Evolutionary conservation across 1,284 basidiomycete genomes (phyloP).

Genomic region (Limonomyces culmigenus): DNA sequence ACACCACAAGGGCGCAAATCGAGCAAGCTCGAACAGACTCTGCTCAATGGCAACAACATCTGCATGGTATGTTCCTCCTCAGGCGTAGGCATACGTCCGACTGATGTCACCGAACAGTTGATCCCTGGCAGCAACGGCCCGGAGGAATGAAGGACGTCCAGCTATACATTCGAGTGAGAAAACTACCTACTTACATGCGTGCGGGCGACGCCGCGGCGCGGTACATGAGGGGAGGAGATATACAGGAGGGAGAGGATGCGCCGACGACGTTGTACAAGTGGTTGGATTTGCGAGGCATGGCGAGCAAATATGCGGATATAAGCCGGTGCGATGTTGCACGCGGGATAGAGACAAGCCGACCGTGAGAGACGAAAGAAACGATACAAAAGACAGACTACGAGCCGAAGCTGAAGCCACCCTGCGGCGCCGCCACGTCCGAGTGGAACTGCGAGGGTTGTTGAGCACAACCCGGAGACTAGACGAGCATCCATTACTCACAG

Average conservation of each 20-base stretch:
- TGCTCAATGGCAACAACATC: constrained; percentile 96
- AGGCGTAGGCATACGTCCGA: background rate
- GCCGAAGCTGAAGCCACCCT: constrained; percentile 90
- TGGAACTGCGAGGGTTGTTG: constrained; percentile 40
- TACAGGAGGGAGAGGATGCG: too few relatives aligned
- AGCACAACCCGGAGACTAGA: background rate
- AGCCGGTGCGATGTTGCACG: too few relatives aligned
- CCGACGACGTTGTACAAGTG: too few relatives aligned
- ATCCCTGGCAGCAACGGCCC: constrained; percentile 3
- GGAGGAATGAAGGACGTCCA: constrained; percentile 1
- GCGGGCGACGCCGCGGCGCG: too few relatives aligned
- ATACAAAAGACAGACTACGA: constrained; percentile 13
- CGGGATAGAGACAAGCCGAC: too few relatives aligned
- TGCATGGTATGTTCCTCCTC: constrained; percentile 65
- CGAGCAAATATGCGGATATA: too few relatives aligned
- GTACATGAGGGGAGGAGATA: too few relatives aligned
- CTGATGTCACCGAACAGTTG: background rate
- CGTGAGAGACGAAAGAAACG: background rate
- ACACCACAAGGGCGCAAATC: constrained; percentile 72
- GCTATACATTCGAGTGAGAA: too few relatives aligned
- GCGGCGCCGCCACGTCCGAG: constrained; percentile 67
- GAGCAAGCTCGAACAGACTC: constrained; percentile 77
- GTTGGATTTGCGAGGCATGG: too few relatives aligned
- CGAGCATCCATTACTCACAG: constrained; percentile 35
- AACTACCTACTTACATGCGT: too few relatives aligned